phyloP scores from a whole-genome alignment of 2,329 filamentous ascomycete genomes.

The Sporothrix curviconia region DNA sequence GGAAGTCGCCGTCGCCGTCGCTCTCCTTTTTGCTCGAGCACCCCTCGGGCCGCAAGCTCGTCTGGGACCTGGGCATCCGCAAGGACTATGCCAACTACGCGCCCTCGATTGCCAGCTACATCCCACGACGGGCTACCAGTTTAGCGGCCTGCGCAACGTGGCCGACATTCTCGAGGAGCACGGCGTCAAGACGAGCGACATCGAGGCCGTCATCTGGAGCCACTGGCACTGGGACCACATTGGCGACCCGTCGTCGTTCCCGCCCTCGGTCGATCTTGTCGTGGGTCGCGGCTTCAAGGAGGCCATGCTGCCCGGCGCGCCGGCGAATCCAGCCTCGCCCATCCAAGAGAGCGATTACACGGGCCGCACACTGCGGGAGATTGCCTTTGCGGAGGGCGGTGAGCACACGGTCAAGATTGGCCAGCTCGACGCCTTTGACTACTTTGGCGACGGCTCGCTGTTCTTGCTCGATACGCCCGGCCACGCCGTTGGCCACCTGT shows the following conservation, averaged over 20 bases:
- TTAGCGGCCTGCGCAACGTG: slow-evolving; percentile 9
- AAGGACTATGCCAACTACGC: slow-evolving; percentile 15
- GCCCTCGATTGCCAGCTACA: neutral
- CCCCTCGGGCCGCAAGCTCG: slow-evolving; percentile 21
- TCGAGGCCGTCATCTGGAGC: slow-evolving; percentile 22
- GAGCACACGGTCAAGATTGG: slow-evolving; percentile 9
- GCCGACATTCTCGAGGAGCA: slow-evolving; percentile 17
- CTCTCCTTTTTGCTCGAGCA: slow-evolving; percentile 14
- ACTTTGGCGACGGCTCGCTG: slow-evolving; percentile 23
- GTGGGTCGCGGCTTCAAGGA: slow-evolving; percentile 23
- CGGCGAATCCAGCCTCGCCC: slow-evolving; percentile 18
- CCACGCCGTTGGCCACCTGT: slow-evolving; percentile 21
- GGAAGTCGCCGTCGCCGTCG: slow-evolving; percentile 2
- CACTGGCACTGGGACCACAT: slow-evolving; percentile 24
- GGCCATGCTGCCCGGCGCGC: slow-evolving; percentile 19
- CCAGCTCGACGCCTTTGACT: slow-evolving; percentile 20
- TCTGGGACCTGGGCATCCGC: slow-evolving; percentile 19
- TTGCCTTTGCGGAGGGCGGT: slow-evolving; percentile 20
- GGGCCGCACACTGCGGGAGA: slow-evolving; percentile 18
- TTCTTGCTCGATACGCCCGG: slow-evolving; percentile 22
- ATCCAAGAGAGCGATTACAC: slow-evolving; percentile 16
- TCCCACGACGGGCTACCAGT: slow-evolving; percentile 2
- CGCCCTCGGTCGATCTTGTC: slow-evolving; percentile 19
- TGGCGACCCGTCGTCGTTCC: slow-evolving; percentile 20
- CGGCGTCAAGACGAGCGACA: slow-evolving; percentile 12